phyloP scores from a whole-genome alignment of 1,139 yeast species.

The Lodderomyces parapsilosis region DNA sequence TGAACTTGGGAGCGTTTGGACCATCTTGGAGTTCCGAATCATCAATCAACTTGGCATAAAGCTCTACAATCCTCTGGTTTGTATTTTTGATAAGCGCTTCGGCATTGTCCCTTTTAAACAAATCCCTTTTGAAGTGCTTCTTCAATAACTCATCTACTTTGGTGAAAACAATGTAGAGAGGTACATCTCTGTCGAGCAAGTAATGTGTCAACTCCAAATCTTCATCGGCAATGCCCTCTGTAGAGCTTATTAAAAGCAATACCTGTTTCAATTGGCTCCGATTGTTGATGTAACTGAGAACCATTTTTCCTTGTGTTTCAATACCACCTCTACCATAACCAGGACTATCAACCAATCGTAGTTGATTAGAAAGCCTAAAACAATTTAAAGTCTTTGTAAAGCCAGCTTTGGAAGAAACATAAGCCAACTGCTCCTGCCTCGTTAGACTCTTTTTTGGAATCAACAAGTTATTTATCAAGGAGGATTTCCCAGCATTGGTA shows the following conservation, averaged over 20 bases:
- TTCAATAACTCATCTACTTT: constrained; percentile 59
- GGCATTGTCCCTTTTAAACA: constrained; percentile 6
- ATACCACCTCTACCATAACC: constrained; percentile 77
- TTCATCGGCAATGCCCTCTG: constrained; percentile 53
- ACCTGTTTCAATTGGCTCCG: constrained; percentile 56
- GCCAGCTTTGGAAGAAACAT: constrained; percentile 63
- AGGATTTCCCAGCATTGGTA: constrained; percentile 84
- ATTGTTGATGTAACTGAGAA: constrained; percentile 56
- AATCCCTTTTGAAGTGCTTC: constrained; percentile 16
- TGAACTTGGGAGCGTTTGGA: constrained; percentile 29
- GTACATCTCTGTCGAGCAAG: constrained; percentile 54
- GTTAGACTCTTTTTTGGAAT: constrained; percentile 24
- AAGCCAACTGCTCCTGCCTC: constrained; percentile 43
- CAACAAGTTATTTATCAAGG: constrained; percentile 60
- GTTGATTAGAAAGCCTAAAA: constrained; percentile 60
- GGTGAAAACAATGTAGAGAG: constrained; percentile 74
- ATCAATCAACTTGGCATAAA: constrained; percentile 18
- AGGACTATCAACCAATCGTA: constrained; percentile 77
- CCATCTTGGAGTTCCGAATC: constrained; percentile 22
- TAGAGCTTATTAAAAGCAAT: constrained; percentile 60
- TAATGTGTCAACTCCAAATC: constrained; percentile 56
- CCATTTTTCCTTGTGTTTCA: constrained; percentile 65
- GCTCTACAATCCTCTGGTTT: constrained; percentile 23
- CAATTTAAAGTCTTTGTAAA: constrained; percentile 77
- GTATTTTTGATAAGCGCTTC: constrained; percentile 17